Evolutionary conservation across 768 basidiomycete genomes (phyloP).

Genomic region (Hypsizygus marmoreus): DNA sequence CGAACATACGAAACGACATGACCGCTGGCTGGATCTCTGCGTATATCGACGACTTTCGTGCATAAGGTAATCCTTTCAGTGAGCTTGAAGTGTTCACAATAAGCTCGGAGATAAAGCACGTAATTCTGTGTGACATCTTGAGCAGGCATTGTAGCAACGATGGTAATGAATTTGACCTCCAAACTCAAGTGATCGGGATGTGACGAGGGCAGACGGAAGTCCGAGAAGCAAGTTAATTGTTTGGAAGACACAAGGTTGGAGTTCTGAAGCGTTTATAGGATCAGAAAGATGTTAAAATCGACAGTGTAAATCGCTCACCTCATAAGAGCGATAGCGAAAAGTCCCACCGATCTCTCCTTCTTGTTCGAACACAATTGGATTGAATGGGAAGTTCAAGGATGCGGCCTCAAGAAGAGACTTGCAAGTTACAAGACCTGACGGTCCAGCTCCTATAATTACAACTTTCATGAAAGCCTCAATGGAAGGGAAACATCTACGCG

Average conservation of each 20-base stretch:
- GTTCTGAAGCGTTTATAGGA: constrained; percentile 32
- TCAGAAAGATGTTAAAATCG: neutral
- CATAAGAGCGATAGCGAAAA: constrained; percentile 50
- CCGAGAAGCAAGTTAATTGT: constrained; percentile 61
- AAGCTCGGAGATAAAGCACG: constrained; percentile 50
- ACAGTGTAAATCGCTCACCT: too few relatives aligned
- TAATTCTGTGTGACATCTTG: constrained; percentile 36
- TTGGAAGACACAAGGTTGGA: constrained; percentile 56
- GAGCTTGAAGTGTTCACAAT: constrained; percentile 44
- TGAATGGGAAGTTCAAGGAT: constrained; percentile 40
- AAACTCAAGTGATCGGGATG: constrained; percentile 52
- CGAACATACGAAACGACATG: constrained; percentile 39
- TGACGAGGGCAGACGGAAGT: constrained; percentile 51
- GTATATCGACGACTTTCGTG: constrained; percentile 40
- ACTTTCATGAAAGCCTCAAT: constrained; percentile 31
- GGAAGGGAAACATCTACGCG: too few relatives aligned
- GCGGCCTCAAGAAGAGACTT: constrained; percentile 48
- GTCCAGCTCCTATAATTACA: constrained; percentile 47
- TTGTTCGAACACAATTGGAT: constrained; percentile 50
- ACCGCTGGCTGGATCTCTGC: constrained; percentile 30
- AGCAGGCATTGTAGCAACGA: constrained; percentile 1
- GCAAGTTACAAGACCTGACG: constrained; percentile 49
- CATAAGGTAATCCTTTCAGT: constrained; percentile 36
- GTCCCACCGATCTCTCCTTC: constrained; percentile 55
- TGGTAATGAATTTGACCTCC: constrained; percentile 25